Evolutionary conservation across 1,284 basidiomycete species (phyloP).

Genomic region (Ustilago curta): DNA sequence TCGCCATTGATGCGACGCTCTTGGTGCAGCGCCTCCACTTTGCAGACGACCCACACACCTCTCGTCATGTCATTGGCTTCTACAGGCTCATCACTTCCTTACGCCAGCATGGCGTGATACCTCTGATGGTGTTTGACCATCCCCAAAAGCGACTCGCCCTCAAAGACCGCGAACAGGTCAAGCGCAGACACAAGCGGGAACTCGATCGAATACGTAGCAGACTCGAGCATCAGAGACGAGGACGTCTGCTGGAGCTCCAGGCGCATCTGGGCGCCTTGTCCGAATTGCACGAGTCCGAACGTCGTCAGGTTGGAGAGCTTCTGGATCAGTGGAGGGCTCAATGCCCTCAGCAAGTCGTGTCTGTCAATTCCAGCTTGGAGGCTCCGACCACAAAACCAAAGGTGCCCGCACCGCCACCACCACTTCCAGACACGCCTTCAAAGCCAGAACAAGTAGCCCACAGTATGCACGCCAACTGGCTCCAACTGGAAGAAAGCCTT

Average conservation of each 20-base stretch:
- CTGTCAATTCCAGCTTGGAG: not conserved
- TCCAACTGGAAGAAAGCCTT: slow-evolving; percentile 33
- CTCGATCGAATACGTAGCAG: slow-evolving; percentile 42
- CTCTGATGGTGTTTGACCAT: slow-evolving; percentile 64
- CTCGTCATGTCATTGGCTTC: slow-evolving; percentile 61
- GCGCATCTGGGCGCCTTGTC: slow-evolving; percentile 28
- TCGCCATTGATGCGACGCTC: slow-evolving; percentile 62
- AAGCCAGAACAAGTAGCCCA: slow-evolving; percentile 24
- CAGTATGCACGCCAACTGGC: slow-evolving; percentile 34
- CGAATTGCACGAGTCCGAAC: slow-evolving; percentile 20
- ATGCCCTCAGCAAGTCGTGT: not conserved
- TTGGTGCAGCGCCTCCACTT: slow-evolving; percentile 54
- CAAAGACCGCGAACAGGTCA: slow-evolving; percentile 56
- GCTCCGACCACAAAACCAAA: not conserved
- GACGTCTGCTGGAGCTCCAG: slow-evolving; percentile 31
- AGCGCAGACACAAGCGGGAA: slow-evolving; percentile 46
- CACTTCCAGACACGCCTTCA: slow-evolving; percentile 11
- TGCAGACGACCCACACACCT: slow-evolving; percentile 49
- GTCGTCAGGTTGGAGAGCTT: slow-evolving; percentile 35
- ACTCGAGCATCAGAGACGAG: slow-evolving; percentile 37
- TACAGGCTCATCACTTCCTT: slow-evolving; percentile 54
- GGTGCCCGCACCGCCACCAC: not conserved
- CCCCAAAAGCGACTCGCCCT: slow-evolving; percentile 49
- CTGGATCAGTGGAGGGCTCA: slow-evolving; percentile 32
- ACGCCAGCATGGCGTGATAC: slow-evolving; percentile 40